These are phyloP conservation scores for Fusarium coffeatum DNA, from an alignment of 2,329 filamentous ascomycete species.

Conservation along the genomic window DNA sequence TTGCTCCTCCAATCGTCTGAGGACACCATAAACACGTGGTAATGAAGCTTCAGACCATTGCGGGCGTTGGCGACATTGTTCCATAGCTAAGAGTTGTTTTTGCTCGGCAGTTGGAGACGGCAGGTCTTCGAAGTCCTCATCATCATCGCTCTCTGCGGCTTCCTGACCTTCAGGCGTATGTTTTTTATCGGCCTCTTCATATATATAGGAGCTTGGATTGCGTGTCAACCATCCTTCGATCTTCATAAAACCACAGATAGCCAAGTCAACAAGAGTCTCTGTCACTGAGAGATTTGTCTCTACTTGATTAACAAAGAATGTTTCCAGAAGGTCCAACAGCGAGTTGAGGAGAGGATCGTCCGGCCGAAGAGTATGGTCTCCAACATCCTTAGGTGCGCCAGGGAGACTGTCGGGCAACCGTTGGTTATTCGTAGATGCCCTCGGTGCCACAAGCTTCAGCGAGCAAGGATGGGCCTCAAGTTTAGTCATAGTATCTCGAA, in stretches of 20 bases:
- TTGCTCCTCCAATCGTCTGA: constrained; percentile 72
- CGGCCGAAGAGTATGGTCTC: constrained; percentile 69
- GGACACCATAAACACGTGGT: constrained; percentile 65
- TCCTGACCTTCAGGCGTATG: constrained; percentile 16
- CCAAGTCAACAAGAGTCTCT: constrained; percentile 82
- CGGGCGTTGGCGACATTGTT: constrained; percentile 65
- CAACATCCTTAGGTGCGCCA: constrained; percentile 70
- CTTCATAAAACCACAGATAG: constrained; percentile 84
- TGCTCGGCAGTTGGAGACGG: constrained; percentile 41
- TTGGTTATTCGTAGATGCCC: constrained; percentile 66
- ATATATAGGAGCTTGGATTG: constrained; percentile 71
- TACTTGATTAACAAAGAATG: constrained; percentile 89
- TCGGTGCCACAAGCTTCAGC: constrained; percentile 72
- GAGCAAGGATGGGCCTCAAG: constrained; percentile 81
- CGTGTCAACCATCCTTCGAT: constrained; percentile 92
- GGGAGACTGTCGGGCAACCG: constrained; percentile 69
- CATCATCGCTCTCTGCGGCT: constrained; percentile 33
- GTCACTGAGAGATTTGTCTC: constrained; percentile 92
- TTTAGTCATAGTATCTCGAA: constrained; percentile 76
- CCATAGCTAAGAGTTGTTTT: constrained; percentile 59
- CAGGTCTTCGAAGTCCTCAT: constrained; percentile 35
- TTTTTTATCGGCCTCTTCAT: constrained; percentile 55
- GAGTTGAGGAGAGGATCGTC: constrained; percentile 74
- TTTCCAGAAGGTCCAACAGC: constrained; percentile 76
- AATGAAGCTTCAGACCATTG: constrained; percentile 63